Evolutionary conservation across 345 rosid species (phyloP).

Genomic region (Cardiospermum halicacabum): DNA sequence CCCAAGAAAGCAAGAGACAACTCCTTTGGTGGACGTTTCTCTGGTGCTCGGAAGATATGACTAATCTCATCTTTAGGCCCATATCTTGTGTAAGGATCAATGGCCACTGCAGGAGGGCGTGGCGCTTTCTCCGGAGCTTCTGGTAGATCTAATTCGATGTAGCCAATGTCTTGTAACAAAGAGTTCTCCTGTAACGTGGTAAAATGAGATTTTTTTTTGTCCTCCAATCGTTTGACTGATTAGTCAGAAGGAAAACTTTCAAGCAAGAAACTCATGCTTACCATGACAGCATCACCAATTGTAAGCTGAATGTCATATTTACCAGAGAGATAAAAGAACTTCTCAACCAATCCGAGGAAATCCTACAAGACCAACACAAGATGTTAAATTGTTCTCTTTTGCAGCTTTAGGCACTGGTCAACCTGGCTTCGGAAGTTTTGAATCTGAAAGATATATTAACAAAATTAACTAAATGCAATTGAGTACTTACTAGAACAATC

Average conservation of each 20-base stretch:
- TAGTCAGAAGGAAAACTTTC: neutral
- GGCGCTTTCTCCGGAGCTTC: constrained; percentile 90
- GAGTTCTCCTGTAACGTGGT: constrained; percentile 73
- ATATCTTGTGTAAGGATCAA: constrained; percentile 64
- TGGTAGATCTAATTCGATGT: constrained; percentile 81
- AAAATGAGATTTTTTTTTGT: constrained; percentile 6
- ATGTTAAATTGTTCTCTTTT: neutral
- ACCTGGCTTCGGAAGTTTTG: neutral
- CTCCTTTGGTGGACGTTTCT: constrained; percentile 75
- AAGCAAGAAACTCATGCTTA: constrained; percentile 26
- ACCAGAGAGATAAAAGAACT: constrained; percentile 89
- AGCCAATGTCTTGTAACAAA: constrained; percentile 57
- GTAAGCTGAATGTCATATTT: constrained; percentile 80
- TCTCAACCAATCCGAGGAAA: constrained; percentile 91
- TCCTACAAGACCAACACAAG: constrained; percentile 43
- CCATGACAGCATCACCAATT: constrained; percentile 94
- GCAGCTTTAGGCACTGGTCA: neutral
- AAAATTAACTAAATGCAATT: constrained; percentile 3
- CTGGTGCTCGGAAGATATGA: constrained; percentile 86
- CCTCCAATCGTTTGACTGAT: constrained; percentile 8
- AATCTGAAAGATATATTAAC: neutral
- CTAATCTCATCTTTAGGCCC: constrained; percentile 85
- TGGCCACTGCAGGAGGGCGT: constrained; percentile 57
- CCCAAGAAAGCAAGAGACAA: constrained; percentile 86
- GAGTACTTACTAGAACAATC: constrained; percentile 63